These are phyloP conservation scores for Pseudocercospora musae DNA, from an alignment of 2,329 filamentous ascomycete genomes.

Conservation along the genomic window DNA sequence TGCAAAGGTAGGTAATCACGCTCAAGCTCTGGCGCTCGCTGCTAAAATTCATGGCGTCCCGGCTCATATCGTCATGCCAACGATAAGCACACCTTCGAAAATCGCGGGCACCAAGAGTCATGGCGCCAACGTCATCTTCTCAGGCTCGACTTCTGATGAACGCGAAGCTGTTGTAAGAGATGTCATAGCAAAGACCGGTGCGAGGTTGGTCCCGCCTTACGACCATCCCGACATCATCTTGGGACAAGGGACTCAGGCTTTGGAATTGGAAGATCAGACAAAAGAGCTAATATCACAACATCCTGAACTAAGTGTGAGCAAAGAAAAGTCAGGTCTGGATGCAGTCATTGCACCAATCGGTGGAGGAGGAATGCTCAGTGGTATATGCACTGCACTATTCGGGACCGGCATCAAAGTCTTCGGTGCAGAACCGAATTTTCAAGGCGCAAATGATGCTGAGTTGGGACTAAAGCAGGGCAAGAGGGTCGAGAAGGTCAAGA, in stretches of 20 bases:
- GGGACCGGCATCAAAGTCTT: slow-evolving; percentile 74
- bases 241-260: slow-evolving; percentile 83
- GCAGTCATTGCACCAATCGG: slow-evolving; percentile 75
- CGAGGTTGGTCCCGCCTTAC: slow-evolving; percentile 81
- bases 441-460: slow-evolving; percentile 80
- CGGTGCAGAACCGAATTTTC: slow-evolving; percentile 77
- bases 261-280: slow-evolving; percentile 79
- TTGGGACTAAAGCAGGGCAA: slow-evolving; percentile 63
- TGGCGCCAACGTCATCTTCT: slow-evolving; percentile 75
- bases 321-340: slow-evolving; percentile 35
- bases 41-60: slow-evolving; percentile 70
- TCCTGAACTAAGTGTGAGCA: slow-evolving; percentile 27
- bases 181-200: slow-evolving; percentile 68
- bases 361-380: slow-evolving; percentile 83
- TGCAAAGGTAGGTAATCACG: slow-evolving; percentile 74
- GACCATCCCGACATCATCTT: slow-evolving; percentile 90
- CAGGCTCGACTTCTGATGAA: slow-evolving; percentile 74
- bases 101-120: slow-evolving; percentile 78
- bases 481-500: slow-evolving; percentile 66
- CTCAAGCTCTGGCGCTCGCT: slow-evolving; percentile 85
- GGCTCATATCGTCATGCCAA: slow-evolving; percentile 88
- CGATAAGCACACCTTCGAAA: slow-evolving; percentile 80
- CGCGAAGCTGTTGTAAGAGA: slow-evolving; percentile 72
- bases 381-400: slow-evolving; percentile 72
- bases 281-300: slow-evolving; percentile 47